A percentile compares a stretch with the other conserved stretches of the same genome.
These are phyloP conservation scores for Apostasia ramifera DNA, from an alignment of 106 monocot genomes.

Conservation along the genomic window DNA sequence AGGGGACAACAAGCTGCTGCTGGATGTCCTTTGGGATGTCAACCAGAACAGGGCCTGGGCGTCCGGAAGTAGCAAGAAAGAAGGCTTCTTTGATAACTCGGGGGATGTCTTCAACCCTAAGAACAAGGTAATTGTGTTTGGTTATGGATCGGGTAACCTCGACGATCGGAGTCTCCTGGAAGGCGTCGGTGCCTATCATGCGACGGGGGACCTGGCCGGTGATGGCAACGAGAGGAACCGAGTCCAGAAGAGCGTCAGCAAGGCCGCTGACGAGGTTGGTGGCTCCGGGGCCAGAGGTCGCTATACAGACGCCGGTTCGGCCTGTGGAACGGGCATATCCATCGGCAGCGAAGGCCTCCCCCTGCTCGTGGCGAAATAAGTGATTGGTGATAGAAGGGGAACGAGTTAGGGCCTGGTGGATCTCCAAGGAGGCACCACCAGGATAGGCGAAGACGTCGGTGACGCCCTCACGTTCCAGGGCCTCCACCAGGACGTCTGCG, in stretches of 20 bases:
- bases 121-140: slow-evolving; percentile 79
- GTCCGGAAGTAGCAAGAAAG: slow-evolving; percentile 61
- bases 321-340: slow-evolving; percentile 80
- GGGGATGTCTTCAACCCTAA: slow-evolving; percentile 68
- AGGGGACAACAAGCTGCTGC: slow-evolving; percentile 58
- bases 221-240: slow-evolving; percentile 77
- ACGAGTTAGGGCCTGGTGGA: slow-evolving; percentile 87
- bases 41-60: slow-evolving; percentile 81
- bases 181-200: slow-evolving; percentile 88
- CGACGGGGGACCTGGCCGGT: slow-evolving; percentile 91
- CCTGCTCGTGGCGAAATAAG: slow-evolving; percentile 86
- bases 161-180: slow-evolving; percentile 88
- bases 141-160: slow-evolving; percentile 83
- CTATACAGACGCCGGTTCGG: slow-evolving; percentile 69
- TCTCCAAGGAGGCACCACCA: slow-evolving; percentile 89
- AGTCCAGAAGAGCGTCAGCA: slow-evolving; percentile 79
- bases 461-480: slow-evolving; percentile 71
- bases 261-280: slow-evolving; percentile 82
- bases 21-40: slow-evolving; percentile 86
- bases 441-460: slow-evolving; percentile 84
- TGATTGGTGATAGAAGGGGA: slow-evolving; percentile 59
- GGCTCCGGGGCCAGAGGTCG: slow-evolving; percentile 85
- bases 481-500: slow-evolving; percentile 80
- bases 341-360: slow-evolving; percentile 70
- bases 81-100: slow-evolving; percentile 64